Conservation (phyloP, 768 basidiomycete genomes). For the Mycena rosella region DNA sequence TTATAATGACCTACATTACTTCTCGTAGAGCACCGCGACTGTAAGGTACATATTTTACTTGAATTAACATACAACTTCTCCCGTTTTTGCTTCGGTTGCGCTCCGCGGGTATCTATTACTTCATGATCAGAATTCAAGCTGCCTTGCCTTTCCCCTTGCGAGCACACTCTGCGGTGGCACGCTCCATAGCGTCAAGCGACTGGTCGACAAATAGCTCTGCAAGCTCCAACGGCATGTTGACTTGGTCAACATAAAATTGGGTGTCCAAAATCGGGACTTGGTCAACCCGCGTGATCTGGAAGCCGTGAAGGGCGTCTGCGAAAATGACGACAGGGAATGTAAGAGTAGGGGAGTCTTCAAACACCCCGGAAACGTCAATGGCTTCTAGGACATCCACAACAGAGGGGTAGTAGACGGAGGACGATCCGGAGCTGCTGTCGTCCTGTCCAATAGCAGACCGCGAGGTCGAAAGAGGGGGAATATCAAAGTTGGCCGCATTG, state of each 20-base stretch:
- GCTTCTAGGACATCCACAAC: no score
- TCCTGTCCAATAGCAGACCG: no score
- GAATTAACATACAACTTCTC: no score
- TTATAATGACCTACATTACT: not conserved
- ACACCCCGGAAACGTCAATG: not conserved
- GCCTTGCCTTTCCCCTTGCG: not conserved
- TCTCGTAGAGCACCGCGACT: no score
- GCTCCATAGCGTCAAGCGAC: not conserved
- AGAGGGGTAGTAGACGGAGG: no score
- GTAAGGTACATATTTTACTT: no score
- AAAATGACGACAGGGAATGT: conserved; percentile 8
- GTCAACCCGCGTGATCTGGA: not conserved
- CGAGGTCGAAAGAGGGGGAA: no score
- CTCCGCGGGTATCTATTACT: no score
- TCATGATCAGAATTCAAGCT: not conserved
- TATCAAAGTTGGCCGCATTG: no score
- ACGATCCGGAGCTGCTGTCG: no score
- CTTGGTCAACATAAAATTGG: not conserved
- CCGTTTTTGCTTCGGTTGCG: not conserved
- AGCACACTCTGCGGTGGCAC: no score
- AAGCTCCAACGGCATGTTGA: conserved; percentile 16
- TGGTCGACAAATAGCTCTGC: conserved; percentile 12
- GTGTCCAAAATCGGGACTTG: not conserved
- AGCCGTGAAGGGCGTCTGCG: no score
- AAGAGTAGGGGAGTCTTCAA: not conserved